Evolutionary conservation across 192 early-diverging fungal genomes (phyloP).

Genomic region (Lobulomyces angularis): DNA sequence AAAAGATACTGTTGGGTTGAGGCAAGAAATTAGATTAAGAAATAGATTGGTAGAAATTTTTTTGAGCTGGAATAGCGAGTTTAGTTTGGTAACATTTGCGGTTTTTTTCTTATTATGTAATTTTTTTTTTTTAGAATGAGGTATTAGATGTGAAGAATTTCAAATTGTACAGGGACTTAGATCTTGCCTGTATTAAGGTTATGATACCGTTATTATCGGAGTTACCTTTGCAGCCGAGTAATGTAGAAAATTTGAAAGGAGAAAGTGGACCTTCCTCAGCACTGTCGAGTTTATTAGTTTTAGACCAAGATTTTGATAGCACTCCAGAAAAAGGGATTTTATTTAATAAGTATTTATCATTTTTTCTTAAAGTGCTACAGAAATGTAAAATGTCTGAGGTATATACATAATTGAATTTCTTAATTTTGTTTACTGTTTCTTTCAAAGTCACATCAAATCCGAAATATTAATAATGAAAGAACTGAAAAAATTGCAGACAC

Average conservation of each 20-base stretch:
- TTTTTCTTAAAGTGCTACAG: constrained; percentile 63
- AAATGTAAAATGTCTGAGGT: constrained; percentile 50
- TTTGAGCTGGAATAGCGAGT: constrained; percentile 69
- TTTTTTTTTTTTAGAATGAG: not conserved
- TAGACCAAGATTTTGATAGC: no score
- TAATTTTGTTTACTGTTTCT: not conserved
- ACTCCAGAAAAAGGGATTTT: no score
- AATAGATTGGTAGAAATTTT: constrained; percentile 60
- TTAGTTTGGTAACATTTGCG: constrained; percentile 7
- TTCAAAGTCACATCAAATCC: no score
- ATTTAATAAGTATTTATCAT: constrained; percentile 62
- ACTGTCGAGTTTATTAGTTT: no score
- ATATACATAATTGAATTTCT: not conserved
- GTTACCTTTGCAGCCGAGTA: constrained; percentile 54
- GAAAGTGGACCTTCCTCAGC: no score
- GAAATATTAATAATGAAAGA: no score
- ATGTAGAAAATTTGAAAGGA: constrained; percentile 6
- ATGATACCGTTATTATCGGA: constrained; percentile 54
- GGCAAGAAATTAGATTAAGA: constrained; percentile 60
- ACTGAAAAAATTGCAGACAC: constrained; percentile 39
- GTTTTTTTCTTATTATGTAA: no score
- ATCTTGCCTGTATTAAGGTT: constrained; percentile 66
- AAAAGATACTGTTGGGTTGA: constrained; percentile 57
- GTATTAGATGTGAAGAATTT: not conserved
- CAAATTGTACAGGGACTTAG: constrained; percentile 62